Evolutionary conservation across 164 flowering plant species (phyloP), one percentile per base, ranked within the genome.

Genomic region (Dillenia suffruticosa): DNA sequence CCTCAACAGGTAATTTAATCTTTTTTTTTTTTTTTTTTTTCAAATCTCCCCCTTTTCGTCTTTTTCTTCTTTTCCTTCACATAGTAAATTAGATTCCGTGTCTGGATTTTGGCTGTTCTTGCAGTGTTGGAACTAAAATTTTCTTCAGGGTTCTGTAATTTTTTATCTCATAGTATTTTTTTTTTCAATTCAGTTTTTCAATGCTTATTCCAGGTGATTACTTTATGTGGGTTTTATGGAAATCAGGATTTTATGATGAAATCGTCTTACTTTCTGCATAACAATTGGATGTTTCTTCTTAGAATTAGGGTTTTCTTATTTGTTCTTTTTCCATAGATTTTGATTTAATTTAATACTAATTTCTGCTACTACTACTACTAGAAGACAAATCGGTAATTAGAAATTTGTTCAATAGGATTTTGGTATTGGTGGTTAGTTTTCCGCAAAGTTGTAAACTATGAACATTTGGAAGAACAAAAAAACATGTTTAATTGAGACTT

Each of bases 1-100:
- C 2, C 71, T 55, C 44, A 57, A 73, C 48, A 75, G 84, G 90
- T 81, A 67, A 77, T 17, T 12, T 19, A 14, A 40, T 16, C 14
- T 56, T 12, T 40, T 48, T 46, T 66, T 3, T 17, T 56, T 12
- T 40, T 48, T 46, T 66, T 3, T 17, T 14, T 19, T 47, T 52
- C 40, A 19, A 10, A 5, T 56, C 51, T 14, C n/a, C 45, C 50
- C 48, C 9, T 1, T 48, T 8, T 19, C 12, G 55, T 51, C n/a
- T 9, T n/a, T 46, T 8, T 10, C 9, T 51, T 40, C 7, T 67
- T 47, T 46, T 48, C 9, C 56, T 16, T 26, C 54, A 8, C 40
- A 10, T 46, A 43, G 12, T 59, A 12, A 5, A 32, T 32, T 32
- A 5, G 40, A 32, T 32, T 32, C 22, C 1, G 22, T 59, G 8